phyloP scores from a whole-genome alignment of 1,139 yeast species.

The Keqinozyma sinolaborantium region DNA sequence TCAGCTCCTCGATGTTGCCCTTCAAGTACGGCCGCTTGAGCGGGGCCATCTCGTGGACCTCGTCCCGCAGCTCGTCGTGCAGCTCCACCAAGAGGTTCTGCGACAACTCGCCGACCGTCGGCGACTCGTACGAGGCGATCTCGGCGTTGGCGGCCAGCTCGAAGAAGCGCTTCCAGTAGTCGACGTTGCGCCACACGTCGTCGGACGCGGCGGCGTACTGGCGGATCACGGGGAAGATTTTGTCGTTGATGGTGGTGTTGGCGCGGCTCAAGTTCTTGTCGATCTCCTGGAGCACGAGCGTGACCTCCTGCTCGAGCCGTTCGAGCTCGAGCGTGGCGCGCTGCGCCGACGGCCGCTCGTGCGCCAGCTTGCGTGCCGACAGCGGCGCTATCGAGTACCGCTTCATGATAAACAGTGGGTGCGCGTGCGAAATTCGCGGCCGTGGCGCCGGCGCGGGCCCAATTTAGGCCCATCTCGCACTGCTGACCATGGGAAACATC shows the following conservation, averaged over 20 bases:
- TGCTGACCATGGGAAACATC: constrained; percentile 66
- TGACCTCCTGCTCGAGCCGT: constrained; percentile 75
- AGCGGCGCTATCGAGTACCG: constrained; percentile 40
- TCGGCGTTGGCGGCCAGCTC: constrained; percentile 75
- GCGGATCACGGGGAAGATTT: constrained; percentile 59
- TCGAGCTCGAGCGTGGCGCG: constrained; percentile 57
- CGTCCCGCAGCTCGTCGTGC: constrained; percentile 7
- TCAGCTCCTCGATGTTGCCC: constrained; percentile 25
- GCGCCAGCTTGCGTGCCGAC: constrained; percentile 25
- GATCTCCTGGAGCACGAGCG: constrained; percentile 73
- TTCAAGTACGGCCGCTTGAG: constrained; percentile 19
- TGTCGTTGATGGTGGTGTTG: constrained; percentile 59
- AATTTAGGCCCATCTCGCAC: too few relatives aligned
- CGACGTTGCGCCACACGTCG: constrained; percentile 57
- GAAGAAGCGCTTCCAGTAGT: constrained; percentile 73
- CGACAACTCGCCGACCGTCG: constrained; percentile 17
- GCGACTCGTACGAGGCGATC: constrained; percentile 56
- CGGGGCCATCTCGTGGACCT: not conserved
- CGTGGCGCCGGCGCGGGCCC: too few relatives aligned
- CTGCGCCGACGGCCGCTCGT: constrained; percentile 11
- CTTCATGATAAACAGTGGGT: constrained; percentile 20
- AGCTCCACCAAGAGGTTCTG: constrained; percentile 13
- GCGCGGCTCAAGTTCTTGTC: constrained; percentile 68
- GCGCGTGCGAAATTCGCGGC: not conserved
- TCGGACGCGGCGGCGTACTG: constrained; percentile 53